phyloP scores from a whole-genome alignment of 164 flowering plant genomes.

The Cinnamomum chago region DNA sequence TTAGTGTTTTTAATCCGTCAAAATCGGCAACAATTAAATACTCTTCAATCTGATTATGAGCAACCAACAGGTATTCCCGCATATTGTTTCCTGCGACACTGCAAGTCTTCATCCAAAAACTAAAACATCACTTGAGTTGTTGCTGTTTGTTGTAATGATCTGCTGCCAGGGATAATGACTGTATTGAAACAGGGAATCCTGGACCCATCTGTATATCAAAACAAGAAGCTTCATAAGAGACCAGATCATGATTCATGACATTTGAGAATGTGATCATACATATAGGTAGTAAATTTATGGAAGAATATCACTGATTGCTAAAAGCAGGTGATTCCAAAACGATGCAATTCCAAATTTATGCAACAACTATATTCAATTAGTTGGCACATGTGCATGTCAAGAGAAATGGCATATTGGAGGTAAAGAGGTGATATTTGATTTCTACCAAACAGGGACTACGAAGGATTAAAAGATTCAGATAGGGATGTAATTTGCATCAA shows the following conservation, averaged over 20 bases:
- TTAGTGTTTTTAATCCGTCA: not conserved
- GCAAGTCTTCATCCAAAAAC: not conserved
- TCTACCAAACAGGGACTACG: too few species aligned
- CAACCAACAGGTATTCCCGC: not conserved
- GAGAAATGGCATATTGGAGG: too few species aligned
- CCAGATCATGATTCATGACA: not conserved
- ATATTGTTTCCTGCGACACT: not conserved
- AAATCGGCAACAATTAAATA: not conserved
- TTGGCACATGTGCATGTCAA: too few species aligned
- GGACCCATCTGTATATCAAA: conserved; percentile 76
- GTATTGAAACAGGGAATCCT: conserved; percentile 72
- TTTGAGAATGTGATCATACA: too few species aligned
- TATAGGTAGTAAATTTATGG: too few species aligned
- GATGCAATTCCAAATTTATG: too few species aligned
- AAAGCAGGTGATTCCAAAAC: too few species aligned
- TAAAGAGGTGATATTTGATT: too few species aligned
- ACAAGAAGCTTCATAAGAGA: not conserved
- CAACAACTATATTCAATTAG: too few species aligned
- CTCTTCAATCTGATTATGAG: not conserved
- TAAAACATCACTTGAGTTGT: conserved; percentile 22
- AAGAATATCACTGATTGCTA: too few species aligned
- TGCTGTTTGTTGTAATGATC: conserved; percentile 55
- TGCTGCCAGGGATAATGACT: conserved; percentile 73
- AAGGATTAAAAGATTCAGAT: too few species aligned
- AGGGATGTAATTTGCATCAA: too few species aligned